Evolutionary conservation across 805 yeast species (phyloP), one percentile per base, ranked within the genome.

Genomic region (Metschnikowia borealis): DNA sequence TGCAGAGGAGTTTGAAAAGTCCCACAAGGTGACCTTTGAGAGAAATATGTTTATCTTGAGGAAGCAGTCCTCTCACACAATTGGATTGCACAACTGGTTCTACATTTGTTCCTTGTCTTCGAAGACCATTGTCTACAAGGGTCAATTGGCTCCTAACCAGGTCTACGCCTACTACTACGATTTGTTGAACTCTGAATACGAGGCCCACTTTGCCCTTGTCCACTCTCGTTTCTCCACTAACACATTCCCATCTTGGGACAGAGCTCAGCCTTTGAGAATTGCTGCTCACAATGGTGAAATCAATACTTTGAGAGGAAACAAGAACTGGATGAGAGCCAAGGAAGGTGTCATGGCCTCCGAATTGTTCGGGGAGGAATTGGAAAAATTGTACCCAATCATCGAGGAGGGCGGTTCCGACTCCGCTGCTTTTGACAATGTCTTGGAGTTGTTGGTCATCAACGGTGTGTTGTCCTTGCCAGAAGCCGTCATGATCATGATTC

Each of bases 241-340:
- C 71, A 92, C 99, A 44, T 92, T 92, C 82, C 99, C 99, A 44
- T 89, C 97, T n/a, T 92, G 99, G 99, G 99, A 94, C 73, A 83
- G 99, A 71, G 98, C 99, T 21, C 99, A 92, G 73, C 99, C 99
- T 44, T 79, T 92, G 64, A 80, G 98, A 69, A 85, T 95, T 86
- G 89, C 96, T 32, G 99, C 99, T 37, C 99, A 92, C 74, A 92
- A 92, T 69, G 99, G 99, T 78, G 99, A 92, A 73, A 94, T 92
- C 69, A 92, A 92, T 73, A 92, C 99, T 38, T 74, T 92, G 65
- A 82, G 98, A 70, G 99, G 99, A 60, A 92, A 92, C 81, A 94
- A 92, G 73, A 92, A 92, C 73, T 94, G 98, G 98, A 91, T 94
- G 97, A 83, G 96, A 59, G 94, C 98, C 39, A 87, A 96, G 69